Base-by-base conservation (phyloP, 495 filamentous ascomycete species). In the Aspergillus wentii region DNA sequence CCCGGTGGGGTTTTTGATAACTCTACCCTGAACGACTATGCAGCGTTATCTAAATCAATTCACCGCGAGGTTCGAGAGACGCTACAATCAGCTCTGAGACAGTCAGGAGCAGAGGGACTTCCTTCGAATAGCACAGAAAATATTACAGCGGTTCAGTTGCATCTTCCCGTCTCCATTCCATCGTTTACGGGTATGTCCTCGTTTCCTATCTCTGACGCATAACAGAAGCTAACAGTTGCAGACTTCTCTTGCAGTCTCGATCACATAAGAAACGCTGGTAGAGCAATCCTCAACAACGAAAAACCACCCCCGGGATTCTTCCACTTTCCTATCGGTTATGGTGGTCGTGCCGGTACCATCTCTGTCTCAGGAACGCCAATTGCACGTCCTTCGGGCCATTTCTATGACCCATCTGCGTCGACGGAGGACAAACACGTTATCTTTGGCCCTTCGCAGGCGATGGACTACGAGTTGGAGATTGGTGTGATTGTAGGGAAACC, bases 381-480 rank as follows among this genome's bases (percentile, higher is more conserved):
- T 15, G 59, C 68, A 5, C 68, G 88, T 17, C 89, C 89, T 2
- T 58, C 69, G 2, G 88, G 89, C 1, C 89, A 94, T 65, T 76
- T 88, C 35, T 60, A 83, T 9, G 62, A 72, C 17, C 50, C 37
- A 1, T 27, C 41, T 13, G 35, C 35, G 2, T 15, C 46, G n/a
- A n/a, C n/a, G n/a, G n/a, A n/a, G 1, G 32, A 46, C 10, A 57
- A 54, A 17, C 48, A 45, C 0, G 52, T 62, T 7, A 67, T 72
- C 4, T 78, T 81, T 37, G 71, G 63, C 3, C 69, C 82, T 0
- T 74, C 68, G 20, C 58, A 69, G 18, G 74, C 75, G 38, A 57
- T 94, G 18, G 89, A 95, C 58, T 80, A 87, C 34, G 89, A 95
- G 56, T 65, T 94, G 9, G 89, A 95, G 56, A 55, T 95, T 8